A percentile compares a stretch with the other conserved stretches of the same genome.
Evolutionary conservation across 441 rosid species (phyloP).

Genomic region (Cnidoscolus chayamansa): DNA sequence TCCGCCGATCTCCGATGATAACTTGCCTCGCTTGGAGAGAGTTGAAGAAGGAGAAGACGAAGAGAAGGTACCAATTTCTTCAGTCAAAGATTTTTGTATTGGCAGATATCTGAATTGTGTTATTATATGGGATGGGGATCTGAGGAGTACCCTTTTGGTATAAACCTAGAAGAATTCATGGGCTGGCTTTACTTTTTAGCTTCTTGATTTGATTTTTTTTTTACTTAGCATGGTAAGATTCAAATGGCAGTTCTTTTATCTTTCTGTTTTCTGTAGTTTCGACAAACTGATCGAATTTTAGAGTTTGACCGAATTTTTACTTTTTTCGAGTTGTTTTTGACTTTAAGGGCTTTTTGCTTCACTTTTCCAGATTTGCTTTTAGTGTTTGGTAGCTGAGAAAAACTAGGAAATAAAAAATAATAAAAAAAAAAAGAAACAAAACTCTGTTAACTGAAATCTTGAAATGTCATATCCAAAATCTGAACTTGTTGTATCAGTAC

Average conservation of each 20-base stretch:
- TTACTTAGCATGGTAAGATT: conserved; percentile 7
- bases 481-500: neutral
- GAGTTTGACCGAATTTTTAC: neutral
- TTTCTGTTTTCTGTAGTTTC: neutral
- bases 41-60: conserved; percentile 16
- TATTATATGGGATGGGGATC: conserved; percentile 15
- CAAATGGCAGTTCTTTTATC: neutral
- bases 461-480: neutral
- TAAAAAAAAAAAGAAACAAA: neutral
- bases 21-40: conserved; percentile 1
- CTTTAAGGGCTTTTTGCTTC: conserved; percentile 5
- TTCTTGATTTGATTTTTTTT: conserved; percentile 4
- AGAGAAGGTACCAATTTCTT: conserved; percentile 37
- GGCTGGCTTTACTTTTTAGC: conserved; percentile 19
- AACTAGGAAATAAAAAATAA: neutral
- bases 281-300: neutral
- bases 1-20: conserved; percentile 19
- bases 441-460: neutral
- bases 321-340: neutral
- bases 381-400: conserved; percentile 14
- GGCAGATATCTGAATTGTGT: neutral
- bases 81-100: neutral
- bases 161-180: conserved; percentile 17
- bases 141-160: conserved; percentile 28
- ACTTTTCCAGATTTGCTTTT: conserved; percentile 3